Base-by-base conservation (phyloP, 2,329 filamentous ascomycete genomes). In the Bertia moriformis region DNA sequence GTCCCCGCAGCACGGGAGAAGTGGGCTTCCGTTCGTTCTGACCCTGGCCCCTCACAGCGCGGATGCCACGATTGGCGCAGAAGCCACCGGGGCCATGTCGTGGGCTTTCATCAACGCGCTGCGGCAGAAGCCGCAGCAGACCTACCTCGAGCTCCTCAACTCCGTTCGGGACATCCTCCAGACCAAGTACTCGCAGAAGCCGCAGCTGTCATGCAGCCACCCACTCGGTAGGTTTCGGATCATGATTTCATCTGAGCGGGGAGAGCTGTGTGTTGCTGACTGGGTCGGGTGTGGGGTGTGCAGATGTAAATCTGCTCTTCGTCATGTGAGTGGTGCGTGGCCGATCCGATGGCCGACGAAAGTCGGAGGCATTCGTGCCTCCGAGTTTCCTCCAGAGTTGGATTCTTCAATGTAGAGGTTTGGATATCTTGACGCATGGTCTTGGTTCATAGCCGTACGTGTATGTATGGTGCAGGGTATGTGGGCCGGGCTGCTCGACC, bases 61-160 rank as follows among this genome's bases (percentile, higher is more conserved):
- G 59, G 91, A 98, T 57, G 88, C 89, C n/a, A 83, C 78, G 15
- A 95, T 96, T 50, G 77, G 72, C 24, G 82, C 87, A 38, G 74
- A 95, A 61, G 89, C 91, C 19, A 96, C 91, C 0, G 91, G 91
- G 39, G 91, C 91, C 54, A 96, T 98, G 91, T 94, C 87, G 1
- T 96, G 84, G 78, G 91, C 91, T 7, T 98, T 98, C 57, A 88
- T 98, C 56, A 82, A 70, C 3, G 81, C 88, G 32, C 72, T 98
- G 48, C 89, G 86, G 66, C 93, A 94, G 71, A 93, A 96, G 57
- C 88, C 89, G 0, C 87, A 95, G 54, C 91, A 98, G 66, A 95
- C 87, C 65, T 98, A 98, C 54, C 88, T 98, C 39, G 83, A 95
- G 64, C 66, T 98, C 44, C 72, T 98, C 50, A 96, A 95, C 68